Conservation (phyloP, 805 yeast species). For the Saccharomycopsis oosterbeekiorum region DNA sequence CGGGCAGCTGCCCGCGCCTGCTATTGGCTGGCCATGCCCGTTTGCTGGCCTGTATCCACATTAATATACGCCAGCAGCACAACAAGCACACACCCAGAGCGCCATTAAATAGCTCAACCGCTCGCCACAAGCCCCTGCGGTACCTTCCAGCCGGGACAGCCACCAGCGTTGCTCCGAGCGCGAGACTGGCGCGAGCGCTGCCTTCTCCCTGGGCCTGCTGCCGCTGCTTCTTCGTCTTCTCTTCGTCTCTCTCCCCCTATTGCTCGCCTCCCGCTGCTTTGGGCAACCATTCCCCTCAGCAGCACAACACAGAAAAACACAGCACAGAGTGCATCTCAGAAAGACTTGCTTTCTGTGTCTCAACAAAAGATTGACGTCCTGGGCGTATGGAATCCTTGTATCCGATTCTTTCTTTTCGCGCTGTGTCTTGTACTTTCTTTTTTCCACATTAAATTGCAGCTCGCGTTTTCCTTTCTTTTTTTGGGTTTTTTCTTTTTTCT, state of each 20-base stretch:
- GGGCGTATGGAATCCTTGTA: neutral
- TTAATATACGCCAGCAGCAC: neutral
- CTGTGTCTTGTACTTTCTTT: too few relatives aligned
- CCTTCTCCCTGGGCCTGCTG: too few relatives aligned
- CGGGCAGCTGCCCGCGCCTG: too few relatives aligned
- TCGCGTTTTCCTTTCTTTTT: too few relatives aligned
- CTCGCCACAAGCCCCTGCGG: neutral
- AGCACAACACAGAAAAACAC: neutral
- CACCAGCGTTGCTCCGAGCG: neutral
- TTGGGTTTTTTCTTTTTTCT: too few relatives aligned
- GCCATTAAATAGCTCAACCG: neutral
- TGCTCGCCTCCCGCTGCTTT: neutral
- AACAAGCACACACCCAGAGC: neutral
- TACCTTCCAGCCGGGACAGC: neutral
- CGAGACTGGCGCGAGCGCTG: too few relatives aligned
- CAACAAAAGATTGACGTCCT: neutral
- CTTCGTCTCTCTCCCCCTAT: too few relatives aligned
- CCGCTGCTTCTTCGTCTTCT: too few relatives aligned
- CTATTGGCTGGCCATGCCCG: neutral
- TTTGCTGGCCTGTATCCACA: neutral
- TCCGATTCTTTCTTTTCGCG: conserved; percentile 1
- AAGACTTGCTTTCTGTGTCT: neutral
- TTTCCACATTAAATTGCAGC: too few relatives aligned
- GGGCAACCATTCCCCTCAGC: neutral
- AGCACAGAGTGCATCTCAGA: neutral